These are phyloP conservation scores for Spencermartinsiella ligniputridi DNA, from an alignment of 1,139 yeast species.

Conservation along the genomic window DNA sequence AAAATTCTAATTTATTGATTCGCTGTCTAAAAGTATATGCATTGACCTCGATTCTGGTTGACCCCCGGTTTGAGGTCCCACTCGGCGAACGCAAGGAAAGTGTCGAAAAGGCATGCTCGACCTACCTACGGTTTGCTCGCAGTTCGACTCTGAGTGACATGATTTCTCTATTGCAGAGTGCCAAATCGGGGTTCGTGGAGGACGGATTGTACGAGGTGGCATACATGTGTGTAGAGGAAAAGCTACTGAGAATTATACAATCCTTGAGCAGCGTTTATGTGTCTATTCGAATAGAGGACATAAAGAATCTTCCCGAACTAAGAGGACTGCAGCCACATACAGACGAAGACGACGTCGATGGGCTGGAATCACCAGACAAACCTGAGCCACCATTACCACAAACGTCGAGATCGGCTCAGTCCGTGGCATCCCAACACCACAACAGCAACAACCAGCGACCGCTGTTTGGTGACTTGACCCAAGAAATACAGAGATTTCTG, in stretches of 20 bases:
- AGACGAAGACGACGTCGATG: background rate
- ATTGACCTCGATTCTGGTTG: background rate
- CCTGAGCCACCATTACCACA: background rate
- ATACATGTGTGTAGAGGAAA: background rate
- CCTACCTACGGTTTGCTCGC: background rate
- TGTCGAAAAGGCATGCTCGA: background rate
- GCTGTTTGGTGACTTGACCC: background rate
- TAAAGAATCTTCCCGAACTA: background rate
- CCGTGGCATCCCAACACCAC: background rate
- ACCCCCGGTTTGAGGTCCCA: background rate
- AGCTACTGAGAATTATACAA: background rate
- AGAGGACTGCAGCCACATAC: background rate
- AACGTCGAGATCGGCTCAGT: background rate
- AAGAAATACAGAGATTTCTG: background rate
- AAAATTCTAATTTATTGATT: background rate
- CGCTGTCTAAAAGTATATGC: slow-evolving; percentile 2
- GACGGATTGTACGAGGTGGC: slow-evolving; percentile 4
- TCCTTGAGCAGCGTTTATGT: background rate
- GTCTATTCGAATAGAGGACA: background rate
- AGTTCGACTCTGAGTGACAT: background rate
- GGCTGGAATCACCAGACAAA: background rate
- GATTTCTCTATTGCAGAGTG: background rate
- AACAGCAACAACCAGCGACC: background rate
- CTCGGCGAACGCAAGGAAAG: background rate
- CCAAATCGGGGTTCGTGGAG: background rate